Conservation (phyloP, 495 filamentous ascomycete genomes). For the Penicillium riverlandense region DNA sequence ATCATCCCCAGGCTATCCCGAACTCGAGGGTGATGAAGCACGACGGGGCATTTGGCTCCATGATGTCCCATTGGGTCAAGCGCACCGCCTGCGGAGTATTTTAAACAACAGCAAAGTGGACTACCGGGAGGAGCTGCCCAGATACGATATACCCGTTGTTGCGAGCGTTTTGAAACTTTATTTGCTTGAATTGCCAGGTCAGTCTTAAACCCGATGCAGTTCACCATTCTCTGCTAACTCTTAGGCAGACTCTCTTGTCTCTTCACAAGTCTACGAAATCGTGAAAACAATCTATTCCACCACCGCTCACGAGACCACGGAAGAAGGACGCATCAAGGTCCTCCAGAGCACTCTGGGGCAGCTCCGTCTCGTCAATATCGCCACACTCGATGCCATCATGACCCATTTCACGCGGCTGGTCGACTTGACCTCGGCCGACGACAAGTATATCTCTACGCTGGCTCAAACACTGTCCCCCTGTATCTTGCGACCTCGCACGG, state of each 20-base stretch:
- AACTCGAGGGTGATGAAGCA: conserved; percentile 94
- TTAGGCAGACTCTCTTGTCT: conserved; percentile 80
- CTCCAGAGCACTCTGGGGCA: conserved; percentile 94
- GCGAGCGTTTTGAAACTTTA: conserved; percentile 93
- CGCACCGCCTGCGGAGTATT: conserved; percentile 71
- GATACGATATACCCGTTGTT: conserved; percentile 88
- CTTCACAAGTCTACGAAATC: conserved; percentile 97
- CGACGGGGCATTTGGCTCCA: conserved; percentile 88
- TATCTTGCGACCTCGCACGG: conserved; percentile 75
- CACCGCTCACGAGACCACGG: conserved; percentile 62
- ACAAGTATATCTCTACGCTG: conserved; percentile 70
- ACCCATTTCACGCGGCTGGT: conserved; percentile 97
- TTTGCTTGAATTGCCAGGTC: conserved; percentile 90
- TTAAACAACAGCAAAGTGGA: conserved; percentile 88
- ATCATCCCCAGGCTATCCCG: conserved; percentile 65
- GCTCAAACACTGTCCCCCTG: conserved; percentile 77
- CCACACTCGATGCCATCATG: conserved; percentile 93
- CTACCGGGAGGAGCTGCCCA: conserved; percentile 65
- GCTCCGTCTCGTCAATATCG: conserved; percentile 93
- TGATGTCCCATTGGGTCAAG: conserved; percentile 79
- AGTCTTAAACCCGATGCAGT: conserved; percentile 15
- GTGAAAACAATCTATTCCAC: conserved; percentile 88
- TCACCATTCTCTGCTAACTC: conserved; percentile 1
- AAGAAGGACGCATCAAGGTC: conserved; percentile 77
- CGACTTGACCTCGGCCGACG: conserved; percentile 92